These are phyloP conservation scores for Trichoderma cornu-damae DNA, from an alignment of 2,329 filamentous ascomycete species.

Conservation along the genomic window DNA sequence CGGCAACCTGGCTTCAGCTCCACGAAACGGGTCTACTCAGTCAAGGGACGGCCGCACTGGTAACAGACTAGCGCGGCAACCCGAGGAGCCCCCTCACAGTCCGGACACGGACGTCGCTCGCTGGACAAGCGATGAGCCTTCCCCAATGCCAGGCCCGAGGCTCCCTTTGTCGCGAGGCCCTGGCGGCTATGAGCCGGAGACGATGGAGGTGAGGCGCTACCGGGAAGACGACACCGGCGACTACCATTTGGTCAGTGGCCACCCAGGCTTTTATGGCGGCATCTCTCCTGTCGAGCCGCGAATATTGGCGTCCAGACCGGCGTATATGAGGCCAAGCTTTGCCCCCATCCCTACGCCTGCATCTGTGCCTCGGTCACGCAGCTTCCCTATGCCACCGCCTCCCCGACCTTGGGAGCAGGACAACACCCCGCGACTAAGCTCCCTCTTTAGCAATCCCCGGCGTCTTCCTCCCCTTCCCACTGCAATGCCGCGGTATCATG, in stretches of 20 bases:
- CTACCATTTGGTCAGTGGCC: slow-evolving; percentile 29
- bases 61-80: slow-evolving; percentile 23
- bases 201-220: slow-evolving; percentile 57
- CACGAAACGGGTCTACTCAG: slow-evolving; percentile 53
- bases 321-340: slow-evolving; percentile 23
- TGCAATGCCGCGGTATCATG: slow-evolving; percentile 31
- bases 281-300: slow-evolving; percentile 17
- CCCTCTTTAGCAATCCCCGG: slow-evolving; percentile 50
- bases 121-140: slow-evolving; percentile 28
- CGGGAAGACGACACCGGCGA: slow-evolving; percentile 46
- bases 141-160: slow-evolving; percentile 24
- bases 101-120: slow-evolving; percentile 27
- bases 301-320: slow-evolving; percentile 24
- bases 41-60: slow-evolving; percentile 32
- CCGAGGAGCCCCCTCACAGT: slow-evolving; percentile 21
- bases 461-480: slow-evolving; percentile 51
- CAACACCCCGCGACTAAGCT: slow-evolving; percentile 37
- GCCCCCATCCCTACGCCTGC: slow-evolving; percentile 29
- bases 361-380: slow-evolving; percentile 30
- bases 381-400: slow-evolving; percentile 50
- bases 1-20: slow-evolving; percentile 57
- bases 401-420: slow-evolving; percentile 37
- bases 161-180: slow-evolving; percentile 25
- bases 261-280: slow-evolving; percentile 17
- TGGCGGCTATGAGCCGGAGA: slow-evolving; percentile 38